Conservation (phyloP, 2,329 filamentous ascomycete genomes). For the Exophiala sideris region DNA sequence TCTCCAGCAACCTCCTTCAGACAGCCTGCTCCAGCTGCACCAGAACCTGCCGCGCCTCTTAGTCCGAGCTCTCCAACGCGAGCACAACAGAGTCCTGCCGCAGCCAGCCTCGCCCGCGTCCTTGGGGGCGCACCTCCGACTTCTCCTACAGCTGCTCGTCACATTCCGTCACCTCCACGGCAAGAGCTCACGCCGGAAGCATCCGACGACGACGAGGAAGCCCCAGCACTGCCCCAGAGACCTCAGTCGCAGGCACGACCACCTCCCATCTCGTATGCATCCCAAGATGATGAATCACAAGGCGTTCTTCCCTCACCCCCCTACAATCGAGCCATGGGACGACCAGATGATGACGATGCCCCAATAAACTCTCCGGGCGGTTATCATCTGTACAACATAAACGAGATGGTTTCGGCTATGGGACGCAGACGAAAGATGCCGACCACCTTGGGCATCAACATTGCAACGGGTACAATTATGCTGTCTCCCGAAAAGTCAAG, state of each 20-base stretch:
- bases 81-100: constrained; percentile 48
- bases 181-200: constrained; percentile 64
- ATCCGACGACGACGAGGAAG: constrained; percentile 61
- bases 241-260: constrained; percentile 50
- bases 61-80: constrained; percentile 39
- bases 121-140: constrained; percentile 36
- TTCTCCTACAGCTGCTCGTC: constrained; percentile 32
- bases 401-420: constrained; percentile 95
- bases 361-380: constrained; percentile 63
- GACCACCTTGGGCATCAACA: constrained; percentile 91
- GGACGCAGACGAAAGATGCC: constrained; percentile 98
- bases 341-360: constrained; percentile 46
- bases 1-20: constrained; percentile 38
- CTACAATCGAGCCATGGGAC: constrained; percentile 47
- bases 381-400: constrained; percentile 94
- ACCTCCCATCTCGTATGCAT: constrained; percentile 39
- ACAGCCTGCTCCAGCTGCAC: constrained; percentile 27
- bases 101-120: constrained; percentile 55
- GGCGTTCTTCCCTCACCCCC: constrained; percentile 55
- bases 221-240: constrained; percentile 62
- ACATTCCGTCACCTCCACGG: constrained; percentile 37
- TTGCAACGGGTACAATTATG: constrained; percentile 81
- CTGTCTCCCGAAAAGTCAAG: constrained; percentile 81
- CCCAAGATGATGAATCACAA: constrained; percentile 38
- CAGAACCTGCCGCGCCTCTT: constrained; percentile 27